Percentiles rank a stretch among this genome's conserved stretches.
phyloP scores from a whole-genome alignment of 2,329 filamentous ascomycete species.

The Botryotinia calthae region DNA sequence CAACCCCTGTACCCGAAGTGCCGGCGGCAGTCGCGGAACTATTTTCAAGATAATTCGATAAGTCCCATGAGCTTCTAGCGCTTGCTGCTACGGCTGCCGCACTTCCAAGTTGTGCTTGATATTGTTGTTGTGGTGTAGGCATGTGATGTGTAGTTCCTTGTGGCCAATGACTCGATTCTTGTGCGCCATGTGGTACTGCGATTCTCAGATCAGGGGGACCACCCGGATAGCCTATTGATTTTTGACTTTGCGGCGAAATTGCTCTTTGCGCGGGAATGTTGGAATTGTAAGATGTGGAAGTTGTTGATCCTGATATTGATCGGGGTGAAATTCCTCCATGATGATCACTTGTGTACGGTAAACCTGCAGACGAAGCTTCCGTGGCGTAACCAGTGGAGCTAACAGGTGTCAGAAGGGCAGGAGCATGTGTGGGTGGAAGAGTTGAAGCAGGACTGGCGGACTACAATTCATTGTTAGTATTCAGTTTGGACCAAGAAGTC shows the following conservation, averaged over 20 bases:
- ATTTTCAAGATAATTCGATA: constrained; percentile 37
- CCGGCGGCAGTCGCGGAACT: constrained; percentile 34
- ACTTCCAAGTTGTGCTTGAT: constrained; percentile 29
- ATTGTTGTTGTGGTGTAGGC: constrained; percentile 29
- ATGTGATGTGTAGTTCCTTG: constrained; percentile 33
- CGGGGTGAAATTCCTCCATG: constrained; percentile 37
- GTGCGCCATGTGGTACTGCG: constrained; percentile 30
- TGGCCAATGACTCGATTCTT: constrained; percentile 35
- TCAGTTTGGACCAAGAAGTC: not conserved
- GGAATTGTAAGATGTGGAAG: constrained; percentile 31
- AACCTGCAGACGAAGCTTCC: constrained; percentile 33
- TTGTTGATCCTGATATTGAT: constrained; percentile 36
- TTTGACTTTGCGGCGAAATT: constrained; percentile 35
- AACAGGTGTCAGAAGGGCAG: constrained; percentile 37
- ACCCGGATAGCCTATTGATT: constrained; percentile 30
- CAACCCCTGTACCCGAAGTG: constrained; percentile 29
- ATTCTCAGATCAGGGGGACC: constrained; percentile 36
- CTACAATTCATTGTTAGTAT: constrained; percentile 28
- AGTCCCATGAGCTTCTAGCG: constrained; percentile 37
- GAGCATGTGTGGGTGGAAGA: constrained; percentile 30
- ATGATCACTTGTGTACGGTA: constrained; percentile 35
- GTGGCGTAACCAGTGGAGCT: constrained; percentile 38
- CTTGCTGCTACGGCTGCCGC: constrained; percentile 21
- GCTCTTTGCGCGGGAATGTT: constrained; percentile 31
- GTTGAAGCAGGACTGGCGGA: constrained; percentile 39